Conservation (phyloP, 1,284 basidiomycete species). For the Takashimella koratensis region DNA sequence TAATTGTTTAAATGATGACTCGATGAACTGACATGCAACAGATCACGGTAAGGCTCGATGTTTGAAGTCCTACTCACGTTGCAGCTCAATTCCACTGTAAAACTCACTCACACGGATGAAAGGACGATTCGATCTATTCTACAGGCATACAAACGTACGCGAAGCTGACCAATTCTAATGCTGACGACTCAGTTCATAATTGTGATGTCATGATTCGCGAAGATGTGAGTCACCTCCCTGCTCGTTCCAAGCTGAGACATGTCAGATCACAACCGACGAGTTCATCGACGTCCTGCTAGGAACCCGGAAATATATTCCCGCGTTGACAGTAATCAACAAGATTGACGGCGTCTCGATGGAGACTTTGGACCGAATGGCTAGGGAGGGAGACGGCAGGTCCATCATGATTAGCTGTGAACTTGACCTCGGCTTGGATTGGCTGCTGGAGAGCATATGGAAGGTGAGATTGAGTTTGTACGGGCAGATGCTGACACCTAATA, state of each 20-base stretch:
- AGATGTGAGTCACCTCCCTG: conserved; percentile 60
- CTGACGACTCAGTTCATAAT: conserved; percentile 62
- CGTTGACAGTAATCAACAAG: conserved; percentile 92
- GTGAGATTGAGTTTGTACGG: conserved; percentile 24
- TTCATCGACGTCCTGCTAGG: conserved; percentile 94
- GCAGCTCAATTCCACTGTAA: conserved; percentile 83
- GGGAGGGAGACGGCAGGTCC: conserved; percentile 65
- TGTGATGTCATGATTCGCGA: conserved; percentile 96
- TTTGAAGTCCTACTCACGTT: not conserved
- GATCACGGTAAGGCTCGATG: conserved; percentile 54
- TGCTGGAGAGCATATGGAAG: conserved; percentile 88
- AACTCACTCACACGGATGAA: conserved; percentile 91
- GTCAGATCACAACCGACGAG: conserved; percentile 87
- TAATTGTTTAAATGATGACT: conserved; percentile 14
- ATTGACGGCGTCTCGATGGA: conserved; percentile 85
- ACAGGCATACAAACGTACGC: conserved; percentile 65
- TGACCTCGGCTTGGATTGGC: conserved; percentile 80
- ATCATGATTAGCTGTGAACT: conserved; percentile 93
- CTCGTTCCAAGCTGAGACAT: too few relatives aligned
- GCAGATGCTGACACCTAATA: conserved; percentile 12
- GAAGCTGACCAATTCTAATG: not conserved
- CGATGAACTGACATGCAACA: too few relatives aligned
- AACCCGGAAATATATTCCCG: conserved; percentile 91
- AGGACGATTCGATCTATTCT: conserved; percentile 89
- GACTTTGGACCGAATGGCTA: conserved; percentile 82